Conservation (phyloP, 2,329 filamentous ascomycete genomes). For the Rutstroemia sp. region DNA sequence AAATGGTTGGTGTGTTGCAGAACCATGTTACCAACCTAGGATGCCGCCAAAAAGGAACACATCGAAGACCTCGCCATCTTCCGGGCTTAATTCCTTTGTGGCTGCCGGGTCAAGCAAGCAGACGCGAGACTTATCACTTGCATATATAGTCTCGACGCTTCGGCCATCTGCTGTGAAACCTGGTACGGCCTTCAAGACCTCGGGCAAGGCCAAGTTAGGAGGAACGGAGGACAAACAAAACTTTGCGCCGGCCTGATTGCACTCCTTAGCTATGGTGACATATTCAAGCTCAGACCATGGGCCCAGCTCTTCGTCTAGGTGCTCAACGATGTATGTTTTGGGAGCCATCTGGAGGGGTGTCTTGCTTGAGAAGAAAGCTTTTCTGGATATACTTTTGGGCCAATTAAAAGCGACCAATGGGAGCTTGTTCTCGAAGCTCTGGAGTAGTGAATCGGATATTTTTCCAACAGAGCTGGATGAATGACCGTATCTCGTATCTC, state of each 20-base stretch:
- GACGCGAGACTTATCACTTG: slow-evolving; percentile 63
- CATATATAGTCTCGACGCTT: slow-evolving; percentile 78
- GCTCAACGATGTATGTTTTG: slow-evolving; percentile 90
- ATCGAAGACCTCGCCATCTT: slow-evolving; percentile 77
- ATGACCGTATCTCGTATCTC: slow-evolving; percentile 4
- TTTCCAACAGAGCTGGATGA: slow-evolving; percentile 4
- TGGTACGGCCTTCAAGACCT: slow-evolving; percentile 44
- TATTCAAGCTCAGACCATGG: slow-evolving; percentile 95
- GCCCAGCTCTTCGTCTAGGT: slow-evolving; percentile 90
- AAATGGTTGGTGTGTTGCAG: slow-evolving; percentile 1
- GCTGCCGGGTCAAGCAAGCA: slow-evolving; percentile 88
- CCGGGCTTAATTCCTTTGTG: slow-evolving; percentile 70
- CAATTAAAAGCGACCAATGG: slow-evolving; percentile 1
- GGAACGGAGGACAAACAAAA: slow-evolving; percentile 84
- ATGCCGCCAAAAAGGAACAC: slow-evolving; percentile 96
- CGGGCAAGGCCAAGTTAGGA: slow-evolving; percentile 56
- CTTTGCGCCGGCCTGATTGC: slow-evolving; percentile 52
- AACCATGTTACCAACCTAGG: slow-evolving; percentile 52
- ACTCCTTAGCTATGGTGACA: slow-evolving; percentile 76
- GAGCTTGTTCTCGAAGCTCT: slow-evolving; percentile 1
- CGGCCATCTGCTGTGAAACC: slow-evolving; percentile 65
- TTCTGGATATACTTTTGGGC: neutral
- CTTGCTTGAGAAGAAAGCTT: neutral
- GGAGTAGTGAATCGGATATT: slow-evolving; percentile 17
- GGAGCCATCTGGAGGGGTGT: slow-evolving; percentile 32